Evolutionary conservation across 2,329 filamentous ascomycete genomes (phyloP), one percentile per base, ranked within the genome.

Genomic region (Achaetomium macrosporum): DNA sequence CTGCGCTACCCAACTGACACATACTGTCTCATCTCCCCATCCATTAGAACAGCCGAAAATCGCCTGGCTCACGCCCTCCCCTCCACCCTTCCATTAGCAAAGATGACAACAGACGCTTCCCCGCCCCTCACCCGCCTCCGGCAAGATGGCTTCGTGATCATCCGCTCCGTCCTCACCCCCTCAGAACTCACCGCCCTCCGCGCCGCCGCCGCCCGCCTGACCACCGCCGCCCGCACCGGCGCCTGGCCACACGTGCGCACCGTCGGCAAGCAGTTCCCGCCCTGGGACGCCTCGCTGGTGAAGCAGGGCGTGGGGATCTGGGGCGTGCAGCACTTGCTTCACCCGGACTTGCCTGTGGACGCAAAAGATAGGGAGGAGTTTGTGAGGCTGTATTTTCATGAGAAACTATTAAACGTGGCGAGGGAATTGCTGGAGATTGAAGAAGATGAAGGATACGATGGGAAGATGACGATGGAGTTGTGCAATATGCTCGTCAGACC

Each of bases 181-280:
- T 52, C 70, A 16, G 74, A 83, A 55, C 73, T 93, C 42, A 57
- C 72, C 20, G 63, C 71, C 17, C 82, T 92, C 57, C 85, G 83
- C 61, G 64, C 66, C 50, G 84, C 84, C 40, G 80, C 83, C 47
- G 65, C 72, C 33, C 68, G 76, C 53, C 78, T 80, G n/a, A 82
- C 83, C 17, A 65, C 71, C 2, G 72, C 81, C 40, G 85, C 87
- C 40, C 82, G 87, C 57, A 61, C 73, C n/a, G 89, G 89, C 36
- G 65, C 76, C 57, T 96, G 90, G 90, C 88, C 88, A 3, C 79
- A 87, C 69, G 83, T 95, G 64, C 86, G 90, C 59, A 92, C 88
- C 0, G 80, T 93, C 2, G 88, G 88, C 50, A 95, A 95, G 69
- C 90, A 95, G 70, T 96, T 95, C 71, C 90, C 90, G 0, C 90